Evolutionary conservation across 306 rosid species (phyloP), one percentile per base, ranked within the genome.

Genomic region (Canavalia ensiformis): DNA sequence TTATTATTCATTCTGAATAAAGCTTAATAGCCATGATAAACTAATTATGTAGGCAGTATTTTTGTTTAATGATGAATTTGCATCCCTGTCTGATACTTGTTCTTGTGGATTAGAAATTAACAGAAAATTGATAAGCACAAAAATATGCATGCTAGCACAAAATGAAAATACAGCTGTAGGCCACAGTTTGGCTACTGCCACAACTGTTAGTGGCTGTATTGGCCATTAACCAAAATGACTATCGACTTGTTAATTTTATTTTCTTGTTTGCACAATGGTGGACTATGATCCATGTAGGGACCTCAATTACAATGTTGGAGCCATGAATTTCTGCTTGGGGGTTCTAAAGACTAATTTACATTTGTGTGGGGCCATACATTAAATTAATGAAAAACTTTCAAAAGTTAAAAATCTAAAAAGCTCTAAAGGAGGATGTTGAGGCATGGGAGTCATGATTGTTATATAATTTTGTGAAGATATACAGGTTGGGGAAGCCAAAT

Each of bases 1-100:
- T 57, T 56, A 70, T 28, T 74, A 70, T 75, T 68, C 59, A 37
- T 78, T 62, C 64, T 29, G 49, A 44, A 72, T 59, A 85, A 46
- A 56, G 66, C 28, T 71, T 29, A 37, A n/a, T 30, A 35, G 72
- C 60, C 68, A 45, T 79, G 33, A 37, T 73, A 76, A 72, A 46
- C 35, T 75, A 52, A 59, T 44, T 59, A 63, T 45, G 18, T 59
- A 1, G 64, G 39, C 65, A 45, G 10, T 37, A 59, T 75, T 79
- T 74, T 37, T 68, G 60, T 82, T 74, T 49, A 45, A 50, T 52
- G 42, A 78, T 59, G 74, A 66, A 50, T 60, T 13, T 47, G 11
- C 30, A 69, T 80, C 68, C 56, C 46, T 64, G 72, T 71, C 68
- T 57, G 30, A 12, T 70, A 59, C 74, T 34, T 72, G 60, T 72